These are phyloP conservation scores for Stemphylium lycopersici DNA, from an alignment of 2,329 filamentous ascomycete species.

Conservation along the genomic window DNA sequence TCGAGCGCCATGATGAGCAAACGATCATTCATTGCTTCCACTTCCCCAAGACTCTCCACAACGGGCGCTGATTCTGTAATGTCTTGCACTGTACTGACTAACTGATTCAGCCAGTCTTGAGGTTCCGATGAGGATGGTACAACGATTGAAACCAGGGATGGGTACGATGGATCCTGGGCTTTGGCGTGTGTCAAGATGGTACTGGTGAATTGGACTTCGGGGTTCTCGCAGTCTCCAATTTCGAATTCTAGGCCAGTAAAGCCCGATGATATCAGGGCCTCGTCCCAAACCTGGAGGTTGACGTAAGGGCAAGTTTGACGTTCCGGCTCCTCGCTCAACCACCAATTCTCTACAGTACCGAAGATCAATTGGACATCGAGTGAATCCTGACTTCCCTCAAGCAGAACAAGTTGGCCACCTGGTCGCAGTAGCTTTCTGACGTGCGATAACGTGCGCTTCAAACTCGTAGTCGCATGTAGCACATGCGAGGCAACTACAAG, in stretches of 20 bases:
- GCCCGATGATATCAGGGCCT: background rate
- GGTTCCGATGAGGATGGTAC: too few species aligned
- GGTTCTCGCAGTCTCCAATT: slow-evolving; percentile 1
- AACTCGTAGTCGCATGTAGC: background rate
- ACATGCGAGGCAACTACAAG: slow-evolving; percentile 2
- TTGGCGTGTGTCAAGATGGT: slow-evolving; percentile 1
- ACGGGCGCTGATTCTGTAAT: too few species aligned
- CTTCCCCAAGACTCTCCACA: too few species aligned
- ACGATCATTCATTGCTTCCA: too few species aligned
- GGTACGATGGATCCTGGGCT: background rate
- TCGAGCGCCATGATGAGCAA: too few species aligned
- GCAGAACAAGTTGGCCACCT: background rate
- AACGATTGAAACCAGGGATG: too few species aligned
- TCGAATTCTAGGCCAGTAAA: slow-evolving; percentile 4
- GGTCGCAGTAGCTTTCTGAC: slow-evolving; percentile 1
- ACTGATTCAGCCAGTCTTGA: too few species aligned
- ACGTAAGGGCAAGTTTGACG: background rate
- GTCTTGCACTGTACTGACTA: too few species aligned
- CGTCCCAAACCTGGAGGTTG: background rate
- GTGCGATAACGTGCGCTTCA: background rate
- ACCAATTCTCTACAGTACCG: background rate
- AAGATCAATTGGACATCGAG: slow-evolving; percentile 2
- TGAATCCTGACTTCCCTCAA: background rate
- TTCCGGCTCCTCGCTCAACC: slow-evolving; percentile 3
- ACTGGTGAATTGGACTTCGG: background rate